Base-by-base conservation (phyloP, 441 rosid genomes). In the Eugenia klotzschiana region DNA sequence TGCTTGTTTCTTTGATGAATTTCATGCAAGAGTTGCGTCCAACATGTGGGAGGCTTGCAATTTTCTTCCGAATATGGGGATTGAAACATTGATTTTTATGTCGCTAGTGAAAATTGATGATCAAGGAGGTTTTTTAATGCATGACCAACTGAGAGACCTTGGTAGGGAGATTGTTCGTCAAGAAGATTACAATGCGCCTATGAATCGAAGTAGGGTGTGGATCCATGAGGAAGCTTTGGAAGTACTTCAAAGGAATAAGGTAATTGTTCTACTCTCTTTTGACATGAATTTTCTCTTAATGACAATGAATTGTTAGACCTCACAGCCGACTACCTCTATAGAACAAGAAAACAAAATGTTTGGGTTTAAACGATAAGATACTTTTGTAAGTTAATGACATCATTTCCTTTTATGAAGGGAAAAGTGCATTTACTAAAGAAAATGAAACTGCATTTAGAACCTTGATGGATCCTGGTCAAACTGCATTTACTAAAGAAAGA, bases 11-110 rank as follows among this genome's bases (percentile, higher is more conserved):
- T 29, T 60, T 11, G 4, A 3, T 60, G n/a, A 8, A 12, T 43
- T 0, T 0, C 2, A 57, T 7, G 1, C 13, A 29, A 13, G 0
- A 27, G 26, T 27, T 27, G 40, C 10, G 6, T 1, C 4, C 3
- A 15, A 6, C 33, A 6, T 57, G 69, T 57, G 40, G 72, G 72
- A 27, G 0, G 72, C 72, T 4, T 27, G 40, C 0, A 16, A 15
- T 15, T 7, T 27, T 58, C 1, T 7, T 1, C 22, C 22, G 0
- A 15, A 1, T 8, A 3, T 27, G 22, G 40, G 11, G 72, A 58
- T 58, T 58, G 1, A 27, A 3, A 58, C 0, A 7, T 27, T 58
- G 1, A 1, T 1, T 15, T 7, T 58, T 27, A 27, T 58, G 72
- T 27, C 72, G 1, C 40, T 58, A 15, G 8, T 58, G 27, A 58